Base-by-base conservation (phyloP, 768 basidiomycete species). In the Mycena rebaudengoi region DNA sequence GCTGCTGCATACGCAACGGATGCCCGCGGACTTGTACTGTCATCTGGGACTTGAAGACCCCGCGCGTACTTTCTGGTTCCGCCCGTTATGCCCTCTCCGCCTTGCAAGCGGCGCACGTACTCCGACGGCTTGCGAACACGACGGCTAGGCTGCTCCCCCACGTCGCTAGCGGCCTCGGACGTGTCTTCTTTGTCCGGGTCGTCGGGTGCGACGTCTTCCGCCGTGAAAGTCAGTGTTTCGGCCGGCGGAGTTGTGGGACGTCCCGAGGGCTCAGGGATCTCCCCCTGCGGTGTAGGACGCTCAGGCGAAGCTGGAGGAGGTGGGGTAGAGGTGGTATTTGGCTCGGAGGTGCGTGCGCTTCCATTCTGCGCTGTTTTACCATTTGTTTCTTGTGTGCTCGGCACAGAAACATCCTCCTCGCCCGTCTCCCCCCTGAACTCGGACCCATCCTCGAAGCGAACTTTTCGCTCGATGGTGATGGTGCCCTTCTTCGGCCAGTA, bases 401-500 rank as follows among this genome's bases (percentile, higher is more conserved):
- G 26, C 29, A 43, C 16, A 11, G 28, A 11, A 4, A 44, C 11
- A 12, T 18, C 39, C 10, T 18, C 41, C 23, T 43, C 16, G 16
- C 56, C 43, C 30, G 35, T 54, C 45, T 45, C 53, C 46, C 69
- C 66, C 32, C 53, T 48, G 45, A 58, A 58, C 16, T 6, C 37
- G 16, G 51, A 29, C 25, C 26, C 60, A 25, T 68, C 60, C 0
- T 52, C 35, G 26, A 71, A 62, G 16, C 51, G 60, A 29, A 62
- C 52, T 13, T 54, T 48, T 21, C 52, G 53, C 40, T 70, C 69
- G 55, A 67, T 54, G 45, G 61, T 58, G 6, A 70, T 32, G 3
- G 25, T 60, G 16, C 59, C 55, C 25, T 61, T 69, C 20, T 44
- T 45, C 29, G 65, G 65, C 69, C 65, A 70, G 49, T 70, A 70